These are phyloP conservation scores for Colletotrichum tropicale DNA, from an alignment of 2,329 filamentous ascomycete species.

Conservation along the genomic window DNA sequence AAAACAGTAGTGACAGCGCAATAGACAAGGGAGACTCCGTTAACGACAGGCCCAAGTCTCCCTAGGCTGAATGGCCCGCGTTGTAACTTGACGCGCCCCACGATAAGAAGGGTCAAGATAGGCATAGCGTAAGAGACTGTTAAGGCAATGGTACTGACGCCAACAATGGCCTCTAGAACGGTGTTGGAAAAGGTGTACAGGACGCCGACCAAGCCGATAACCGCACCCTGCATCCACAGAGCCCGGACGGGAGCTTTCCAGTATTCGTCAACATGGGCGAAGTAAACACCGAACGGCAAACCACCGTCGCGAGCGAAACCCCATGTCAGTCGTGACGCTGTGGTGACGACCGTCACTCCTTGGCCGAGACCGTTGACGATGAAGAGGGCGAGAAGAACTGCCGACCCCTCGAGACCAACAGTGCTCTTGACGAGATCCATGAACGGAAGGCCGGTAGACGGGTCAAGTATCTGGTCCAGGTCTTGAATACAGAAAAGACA, in stretches of 20 bases:
- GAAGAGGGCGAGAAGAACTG: slow-evolving; percentile 54
- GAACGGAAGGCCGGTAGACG: slow-evolving; percentile 48
- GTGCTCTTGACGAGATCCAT: slow-evolving; percentile 50
- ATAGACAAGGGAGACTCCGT: slow-evolving; percentile 55
- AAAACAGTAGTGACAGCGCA: slow-evolving; percentile 57
- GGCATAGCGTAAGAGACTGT: slow-evolving; percentile 50
- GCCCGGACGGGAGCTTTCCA: slow-evolving; percentile 59
- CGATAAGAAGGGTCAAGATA: not conserved
- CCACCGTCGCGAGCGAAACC: slow-evolving; percentile 58
- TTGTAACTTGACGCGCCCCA: not conserved
- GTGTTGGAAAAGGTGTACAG: slow-evolving; percentile 60
- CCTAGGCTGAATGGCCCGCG: not conserved
- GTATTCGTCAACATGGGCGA: slow-evolving; percentile 45
- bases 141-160: slow-evolving; percentile 60
- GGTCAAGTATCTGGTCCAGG: slow-evolving; percentile 43
- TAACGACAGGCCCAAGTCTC: slow-evolving; percentile 30
- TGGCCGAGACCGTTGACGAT: slow-evolving; percentile 61
- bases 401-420: slow-evolving; percentile 43
- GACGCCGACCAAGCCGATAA: slow-evolving; percentile 50
- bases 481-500: slow-evolving; percentile 57
- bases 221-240: slow-evolving; percentile 54
- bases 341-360: slow-evolving; percentile 55
- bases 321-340: slow-evolving; percentile 56
- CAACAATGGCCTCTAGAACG: slow-evolving; percentile 57
- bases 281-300: slow-evolving; percentile 47